These are phyloP conservation scores for Cinchona pubescens DNA, from an alignment of 257 asterid species.

Conservation along the genomic window DNA sequence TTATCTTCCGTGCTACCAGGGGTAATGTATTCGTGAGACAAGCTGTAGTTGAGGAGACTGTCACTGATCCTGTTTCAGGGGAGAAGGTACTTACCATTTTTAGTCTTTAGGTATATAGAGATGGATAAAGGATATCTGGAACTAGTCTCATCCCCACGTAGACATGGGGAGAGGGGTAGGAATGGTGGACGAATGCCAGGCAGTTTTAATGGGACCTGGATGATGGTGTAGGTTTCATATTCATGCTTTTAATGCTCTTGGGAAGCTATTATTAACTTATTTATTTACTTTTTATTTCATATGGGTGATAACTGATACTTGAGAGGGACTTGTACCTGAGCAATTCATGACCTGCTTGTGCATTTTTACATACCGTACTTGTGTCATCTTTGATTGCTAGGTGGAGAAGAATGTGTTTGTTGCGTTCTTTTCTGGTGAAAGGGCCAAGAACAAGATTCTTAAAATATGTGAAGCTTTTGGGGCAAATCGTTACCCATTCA, in stretches of 20 bases:
- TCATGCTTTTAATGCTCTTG: not conserved
- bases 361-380: not conserved
- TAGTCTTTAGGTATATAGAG: not conserved
- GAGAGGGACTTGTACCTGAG: not conserved
- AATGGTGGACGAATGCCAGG: not conserved
- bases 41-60: conserved; percentile 70
- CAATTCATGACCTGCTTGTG: not conserved
- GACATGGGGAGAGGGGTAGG: not conserved
- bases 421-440: conserved; percentile 95
- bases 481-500: conserved; percentile 83
- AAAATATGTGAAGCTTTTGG: conserved; percentile 99
- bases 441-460: conserved; percentile 77
- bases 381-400: conserved; percentile 29
- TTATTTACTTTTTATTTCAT: not conserved
- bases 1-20: conserved; percentile 96
- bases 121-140: not conserved
- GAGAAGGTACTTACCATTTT: conserved; percentile 59
- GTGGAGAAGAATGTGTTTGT: conserved; percentile 89
- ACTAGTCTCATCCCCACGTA: not conserved
- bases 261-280: not conserved
- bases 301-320: not conserved
- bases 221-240: not conserved
- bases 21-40: conserved; percentile 92
- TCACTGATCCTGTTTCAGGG: conserved; percentile 86
- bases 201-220: not conserved